Evolutionary conservation across 495 filamentous ascomycete species (phyloP), one percentile per base, ranked within the genome.

Genomic region (Friedmanniomyces simplex): DNA sequence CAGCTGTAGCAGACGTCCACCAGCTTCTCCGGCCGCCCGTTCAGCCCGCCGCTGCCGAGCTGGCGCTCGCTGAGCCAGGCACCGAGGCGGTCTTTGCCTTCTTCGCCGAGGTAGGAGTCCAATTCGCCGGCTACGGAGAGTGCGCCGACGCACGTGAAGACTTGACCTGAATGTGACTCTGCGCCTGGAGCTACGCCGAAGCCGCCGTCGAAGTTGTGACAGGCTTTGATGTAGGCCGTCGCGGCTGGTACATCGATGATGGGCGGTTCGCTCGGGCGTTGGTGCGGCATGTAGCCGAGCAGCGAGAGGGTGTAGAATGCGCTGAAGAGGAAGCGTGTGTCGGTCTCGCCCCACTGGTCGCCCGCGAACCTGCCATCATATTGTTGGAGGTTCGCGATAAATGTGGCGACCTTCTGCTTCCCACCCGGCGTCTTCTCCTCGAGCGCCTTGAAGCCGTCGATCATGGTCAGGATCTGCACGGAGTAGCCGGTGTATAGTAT

Each of bases 1-100:
- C 93, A 98, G 67, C 87, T 94, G 69, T 98, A 98, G 72, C 93
- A 98, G 7, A 95, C 90, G 73, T 98, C 94, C 69, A 91, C 89
- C 52, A 89, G 73, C 74, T 98, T 98, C 73, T 97, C 94, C 0
- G 93, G 93, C 50, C 93, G 79, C 2, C 93, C 93, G 66, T 97
- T 98, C 28, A 98, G 72, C 4, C 93, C 93, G 32, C 94, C 94
- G 32, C 57, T 60, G 24, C 82, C 79, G 14, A 94, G 74, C 66
- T 98, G 93, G 30, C 93, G 76, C 70, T 98, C 93, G 71, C 89
- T 93, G 26, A 98, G 79, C 93, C 93, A 98, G 20, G 81, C 78
- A 0, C 85, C 91, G 1, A 97, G 72, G 43, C 84, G 85, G 66
- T 91, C 88, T 58, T 74, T 79, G 65, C 96, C 82, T 28, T 95